Base-by-base conservation (phyloP, 306 rosid species). In the Casuarina cunninghamiana region DNA sequence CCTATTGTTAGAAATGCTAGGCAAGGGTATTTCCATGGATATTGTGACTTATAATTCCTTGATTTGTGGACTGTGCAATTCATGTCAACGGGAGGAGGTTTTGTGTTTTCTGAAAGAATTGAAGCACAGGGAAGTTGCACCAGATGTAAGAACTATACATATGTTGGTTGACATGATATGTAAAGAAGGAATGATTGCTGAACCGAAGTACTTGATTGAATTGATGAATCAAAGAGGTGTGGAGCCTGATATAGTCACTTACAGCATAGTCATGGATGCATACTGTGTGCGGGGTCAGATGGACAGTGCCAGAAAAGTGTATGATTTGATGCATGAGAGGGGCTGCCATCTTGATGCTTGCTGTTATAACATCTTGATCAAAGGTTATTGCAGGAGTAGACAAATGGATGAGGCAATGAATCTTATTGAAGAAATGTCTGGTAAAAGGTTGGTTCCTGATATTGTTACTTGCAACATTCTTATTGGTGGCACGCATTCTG, bases 1-100 rank as follows among this genome's bases (percentile, higher is more conserved):
- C 10, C 77, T 83, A 61, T 83, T 83, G n/a, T 42, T 10, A 1
- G 83, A 85, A 75, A 85, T 87, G 77, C 60, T 12, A 0, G n/a
- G 38, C 3, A 78, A 26, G 53, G 45, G 44, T 42, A 16, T 68
- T 10, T 53, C 44, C 38, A 73, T 73, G 0, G 38, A 62, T 75
- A 41, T 75, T 26, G 16, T 45, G 8, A 58, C 35, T 7, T 74
- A 42, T 13, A 74, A 41, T 55, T 55, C 53, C 42, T 62, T 62
- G 69, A 62, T 62, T 74, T 60, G 53, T 16, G 75, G 75, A 12
- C 19, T 32, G 16, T 51, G 73, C 63, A 50, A 26, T 16, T 19
- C 44, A 21, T 35, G 73, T 2, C 62, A 50, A 16, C 19, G 74
- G 74, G 57, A 76, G 37, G 74, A 67, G 19, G 80, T 46, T 69